Base-by-base conservation (phyloP, 495 filamentous ascomycete genomes). In the Penicillium daleae region DNA sequence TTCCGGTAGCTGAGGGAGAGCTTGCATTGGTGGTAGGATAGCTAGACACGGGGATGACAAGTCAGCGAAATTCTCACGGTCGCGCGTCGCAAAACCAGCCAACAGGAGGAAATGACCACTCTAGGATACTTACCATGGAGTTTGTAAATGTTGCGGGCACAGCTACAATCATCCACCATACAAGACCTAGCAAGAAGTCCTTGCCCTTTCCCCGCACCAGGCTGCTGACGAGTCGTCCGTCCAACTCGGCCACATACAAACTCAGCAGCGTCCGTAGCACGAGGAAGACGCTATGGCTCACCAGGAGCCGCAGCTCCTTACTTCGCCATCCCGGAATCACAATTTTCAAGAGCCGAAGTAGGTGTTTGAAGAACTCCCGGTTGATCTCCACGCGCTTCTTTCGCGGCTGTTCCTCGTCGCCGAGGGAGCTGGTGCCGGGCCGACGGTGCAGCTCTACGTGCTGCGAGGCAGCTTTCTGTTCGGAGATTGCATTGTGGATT, bases 121-220 rank as follows among this genome's bases (percentile, higher is more conserved):
- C n/a, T 32, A 12, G 0, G 6, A 2, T 4, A 78, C 89, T 72
- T 73, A 96, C 91, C 96, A 98, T 98, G 2, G 95, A 97, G 76
- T 99, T 99, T 26, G 95, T 99, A 66, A 98, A 99, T 0, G 96
- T 97, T 19, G 95, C 96, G 5, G 95, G 95, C n/a, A 99, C 82
- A 46, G 95, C 93, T 67, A 99, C 94, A 65, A 92, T 76, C 95
- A 99, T 99, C 95, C 95, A 99, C 93, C 94, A 98, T 5, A 96
- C 86, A 64, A 99, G 85, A 10, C 92, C 89, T 50, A 86, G 86
- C 67, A 98, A 79, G 67, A 99, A 99, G 57, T 96, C 92, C 76
- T 85, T 93, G 21, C 95, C 95, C 66, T 88, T 94, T 7, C 95
- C 95, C 69, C 92, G 87, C 27, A 99, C 92, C 60, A 99, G 76